phyloP scores from a whole-genome alignment of 2,329 filamentous ascomycete genomes.

The Phaeomoniella chlamydospora region DNA sequence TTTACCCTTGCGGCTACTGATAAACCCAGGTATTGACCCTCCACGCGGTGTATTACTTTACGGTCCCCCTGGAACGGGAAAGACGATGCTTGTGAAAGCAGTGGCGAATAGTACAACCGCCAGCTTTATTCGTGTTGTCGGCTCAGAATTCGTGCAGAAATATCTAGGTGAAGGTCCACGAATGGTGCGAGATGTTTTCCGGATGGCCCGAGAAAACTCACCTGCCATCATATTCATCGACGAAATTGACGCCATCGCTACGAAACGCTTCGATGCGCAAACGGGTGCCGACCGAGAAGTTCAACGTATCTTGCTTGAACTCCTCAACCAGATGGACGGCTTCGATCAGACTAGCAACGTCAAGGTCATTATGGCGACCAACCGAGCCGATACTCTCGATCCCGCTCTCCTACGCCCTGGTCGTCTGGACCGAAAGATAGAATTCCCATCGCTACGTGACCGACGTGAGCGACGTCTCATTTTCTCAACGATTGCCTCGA shows the following conservation, averaged over 20 bases:
- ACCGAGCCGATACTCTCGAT: constrained; percentile 92
- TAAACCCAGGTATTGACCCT: constrained; percentile 60
- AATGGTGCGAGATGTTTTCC: constrained; percentile 98
- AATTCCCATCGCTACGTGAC: constrained; percentile 91
- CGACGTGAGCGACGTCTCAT: constrained; percentile 90
- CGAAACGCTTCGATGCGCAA: constrained; percentile 97
- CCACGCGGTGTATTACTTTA: constrained; percentile 93
- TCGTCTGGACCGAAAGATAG: constrained; percentile 93
- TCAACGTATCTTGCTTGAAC: constrained; percentile 90
- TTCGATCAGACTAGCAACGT: constrained; percentile 99
- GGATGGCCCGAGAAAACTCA: constrained; percentile 97
- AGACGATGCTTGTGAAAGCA: constrained; percentile 96
- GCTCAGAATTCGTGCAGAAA: constrained; percentile 97
- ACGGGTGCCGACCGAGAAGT: constrained; percentile 96
- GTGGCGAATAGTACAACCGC: constrained; percentile 97
- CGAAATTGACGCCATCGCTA: constrained; percentile 96
- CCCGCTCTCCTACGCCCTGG: constrained; percentile 88
- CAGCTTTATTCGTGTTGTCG: constrained; percentile 95
- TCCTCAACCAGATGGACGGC: constrained; percentile 99
- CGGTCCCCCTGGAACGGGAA: constrained; percentile 87
- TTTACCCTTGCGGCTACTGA: background rate
- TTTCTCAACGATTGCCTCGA: constrained; percentile 89
- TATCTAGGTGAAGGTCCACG: constrained; percentile 94
- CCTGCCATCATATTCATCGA: constrained; percentile 99
- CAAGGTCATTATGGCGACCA: constrained; percentile 99